A percentile compares a stretch with the other conserved stretches of the same genome.
Conservation (phyloP, 768 basidiomycete species). For the Heimioporus sp. region DNA sequence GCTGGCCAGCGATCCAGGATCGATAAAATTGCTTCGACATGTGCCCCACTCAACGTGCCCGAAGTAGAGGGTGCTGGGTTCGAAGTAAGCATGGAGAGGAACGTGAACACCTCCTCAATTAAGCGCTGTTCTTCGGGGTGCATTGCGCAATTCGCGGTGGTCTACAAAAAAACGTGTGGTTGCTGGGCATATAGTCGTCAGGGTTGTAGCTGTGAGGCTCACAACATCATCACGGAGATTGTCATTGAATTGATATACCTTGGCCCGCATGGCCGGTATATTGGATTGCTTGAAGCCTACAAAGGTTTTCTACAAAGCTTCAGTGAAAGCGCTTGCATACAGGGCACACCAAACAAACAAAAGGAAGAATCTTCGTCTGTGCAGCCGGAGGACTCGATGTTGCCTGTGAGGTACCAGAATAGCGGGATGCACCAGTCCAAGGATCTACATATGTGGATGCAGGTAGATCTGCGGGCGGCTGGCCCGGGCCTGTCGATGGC, state of each 20-base stretch:
- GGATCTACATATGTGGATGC: conserved; percentile 56
- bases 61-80: conserved; percentile 25
- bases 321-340: neutral
- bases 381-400: conserved; percentile 28
- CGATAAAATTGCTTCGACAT: conserved; percentile 60
- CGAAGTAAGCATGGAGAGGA: conserved; percentile 51
- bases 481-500: conserved; percentile 35
- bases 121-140: conserved; percentile 57
- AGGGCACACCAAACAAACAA: conserved; percentile 35
- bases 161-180: conserved; percentile 37
- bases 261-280: conserved; percentile 74
- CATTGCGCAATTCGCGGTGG: conserved; percentile 69
- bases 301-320: conserved; percentile 46
- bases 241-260: conserved; percentile 74
- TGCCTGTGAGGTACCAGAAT: conserved; percentile 42
- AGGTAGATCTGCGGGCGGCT: conserved; percentile 29
- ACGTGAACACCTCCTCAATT: conserved; percentile 62
- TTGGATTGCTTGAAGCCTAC: conserved; percentile 86
- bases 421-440: conserved; percentile 70
- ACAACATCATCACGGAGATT: conserved; percentile 68
- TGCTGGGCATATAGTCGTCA: neutral
- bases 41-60: conserved; percentile 40
- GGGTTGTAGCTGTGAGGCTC: conserved; percentile 21
- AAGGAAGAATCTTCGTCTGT: conserved; percentile 47
- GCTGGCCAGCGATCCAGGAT: conserved; percentile 75